A percentile compares a stretch with the other conserved stretches of the same genome.
Evolutionary conservation across 2,329 filamentous ascomycete genomes (phyloP).

Genomic region (Penicillium psychrosexuale): DNA sequence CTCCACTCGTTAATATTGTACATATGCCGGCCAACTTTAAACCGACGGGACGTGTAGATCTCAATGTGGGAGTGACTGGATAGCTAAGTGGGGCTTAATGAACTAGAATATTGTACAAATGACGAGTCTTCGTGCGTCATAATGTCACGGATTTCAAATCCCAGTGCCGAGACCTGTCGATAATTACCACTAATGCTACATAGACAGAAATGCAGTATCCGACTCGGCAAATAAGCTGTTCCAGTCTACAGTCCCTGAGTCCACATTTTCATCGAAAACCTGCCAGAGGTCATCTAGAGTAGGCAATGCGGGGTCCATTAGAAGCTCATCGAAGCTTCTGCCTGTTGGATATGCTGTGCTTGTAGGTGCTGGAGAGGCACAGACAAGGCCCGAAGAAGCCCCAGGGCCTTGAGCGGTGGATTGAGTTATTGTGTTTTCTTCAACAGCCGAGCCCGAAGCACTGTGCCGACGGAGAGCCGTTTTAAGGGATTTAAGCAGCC

Average conservation of each 20-base stretch:
- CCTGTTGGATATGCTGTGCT: not conserved
- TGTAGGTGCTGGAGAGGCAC: too few relatives aligned
- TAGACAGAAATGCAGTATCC: slow-evolving; percentile 16
- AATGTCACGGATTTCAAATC: not conserved
- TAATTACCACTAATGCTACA: not conserved
- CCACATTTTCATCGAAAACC: slow-evolving; percentile 19
- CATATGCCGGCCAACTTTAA: slow-evolving; percentile 6
- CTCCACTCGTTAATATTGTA: slow-evolving; percentile 1
- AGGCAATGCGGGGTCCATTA: slow-evolving; percentile 11
- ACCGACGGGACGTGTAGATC: slow-evolving; percentile 9
- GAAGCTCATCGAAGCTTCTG: not conserved
- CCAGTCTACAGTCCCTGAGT: slow-evolving; percentile 19
- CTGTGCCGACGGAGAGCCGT: slow-evolving; percentile 26
- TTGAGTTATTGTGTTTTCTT: not conserved
- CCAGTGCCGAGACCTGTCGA: not conserved
- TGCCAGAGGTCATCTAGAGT: slow-evolving; percentile 21
- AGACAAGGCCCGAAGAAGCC: not conserved
- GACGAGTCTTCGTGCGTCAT: slow-evolving; percentile 9
- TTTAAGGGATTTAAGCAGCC: slow-evolving; percentile 34
- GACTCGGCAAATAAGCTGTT: slow-evolving; percentile 17
- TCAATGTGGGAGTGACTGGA: not conserved
- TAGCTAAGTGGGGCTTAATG: not conserved
- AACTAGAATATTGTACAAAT: not conserved
- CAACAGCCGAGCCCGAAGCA: slow-evolving; percentile 2
- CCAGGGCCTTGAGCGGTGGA: not conserved